phyloP scores from a whole-genome alignment of 2,329 filamentous ascomycete genomes.

The Escovopsis sp. region DNA sequence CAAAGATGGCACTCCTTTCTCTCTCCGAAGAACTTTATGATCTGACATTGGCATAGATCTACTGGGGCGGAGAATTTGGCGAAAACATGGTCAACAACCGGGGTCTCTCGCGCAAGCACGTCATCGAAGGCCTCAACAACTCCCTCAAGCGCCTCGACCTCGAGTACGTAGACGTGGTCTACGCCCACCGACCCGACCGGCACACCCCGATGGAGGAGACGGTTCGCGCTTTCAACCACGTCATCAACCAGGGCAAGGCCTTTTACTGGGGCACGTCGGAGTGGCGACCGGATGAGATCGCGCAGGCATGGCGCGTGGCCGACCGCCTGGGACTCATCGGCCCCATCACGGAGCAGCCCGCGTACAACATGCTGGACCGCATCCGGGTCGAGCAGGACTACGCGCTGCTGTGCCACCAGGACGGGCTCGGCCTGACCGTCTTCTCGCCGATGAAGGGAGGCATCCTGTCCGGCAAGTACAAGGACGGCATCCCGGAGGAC shows the following conservation, averaged over 20 bases:
- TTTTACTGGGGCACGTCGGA: constrained; percentile 60
- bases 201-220: constrained; percentile 57
- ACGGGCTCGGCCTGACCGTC: constrained; percentile 46
- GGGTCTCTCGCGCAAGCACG: constrained; percentile 54
- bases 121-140: constrained; percentile 49
- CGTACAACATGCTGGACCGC: constrained; percentile 49
- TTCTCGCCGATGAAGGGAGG: constrained; percentile 45
- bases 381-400: constrained; percentile 51
- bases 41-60: constrained; percentile 29
- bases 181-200: constrained; percentile 53
- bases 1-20: no score
- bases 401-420: constrained; percentile 42
- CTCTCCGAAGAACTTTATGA: no score
- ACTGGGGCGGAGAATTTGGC: constrained; percentile 48
- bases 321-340: constrained; percentile 46
- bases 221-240: constrained; percentile 54
- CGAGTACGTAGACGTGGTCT: constrained; percentile 52
- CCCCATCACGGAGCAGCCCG: constrained; percentile 51
- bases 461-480: constrained; percentile 53
- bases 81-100: constrained; percentile 50
- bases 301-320: constrained; percentile 45
- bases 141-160: constrained; percentile 43
- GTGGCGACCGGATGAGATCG: constrained; percentile 52
- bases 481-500: constrained; percentile 43
- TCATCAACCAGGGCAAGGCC: constrained; percentile 52